These are phyloP conservation scores for Pugionium cornutum DNA, from an alignment of 345 rosid species.

Conservation along the genomic window DNA sequence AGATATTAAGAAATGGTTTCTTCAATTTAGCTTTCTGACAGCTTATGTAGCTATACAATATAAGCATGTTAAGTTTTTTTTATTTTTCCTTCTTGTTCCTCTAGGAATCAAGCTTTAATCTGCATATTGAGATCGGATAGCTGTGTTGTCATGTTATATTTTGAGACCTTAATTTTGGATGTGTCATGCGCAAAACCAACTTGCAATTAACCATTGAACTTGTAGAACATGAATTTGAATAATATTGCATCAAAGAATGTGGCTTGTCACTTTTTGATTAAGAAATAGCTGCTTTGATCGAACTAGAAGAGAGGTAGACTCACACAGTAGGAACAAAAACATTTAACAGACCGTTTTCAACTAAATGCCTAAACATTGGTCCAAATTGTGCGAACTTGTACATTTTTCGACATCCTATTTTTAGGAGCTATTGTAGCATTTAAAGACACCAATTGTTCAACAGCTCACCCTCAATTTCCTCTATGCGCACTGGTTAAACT, in stretches of 20 bases:
- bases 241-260: not conserved
- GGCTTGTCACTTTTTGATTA: not conserved
- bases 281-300: not conserved
- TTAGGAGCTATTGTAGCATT: not conserved
- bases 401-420: too few relatives aligned
- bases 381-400: not conserved
- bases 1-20: constrained; percentile 6
- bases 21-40: constrained; percentile 2
- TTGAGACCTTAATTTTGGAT: constrained; percentile 11
- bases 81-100: not conserved
- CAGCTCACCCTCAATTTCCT: too few relatives aligned
- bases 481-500: too few relatives aligned
- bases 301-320: constrained; percentile 1
- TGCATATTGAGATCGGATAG: not conserved
- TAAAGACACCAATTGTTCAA: constrained; percentile 1
- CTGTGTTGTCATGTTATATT: not conserved
- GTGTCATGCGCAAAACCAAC: constrained; percentile 1
- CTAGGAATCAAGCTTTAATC: constrained; percentile 13
- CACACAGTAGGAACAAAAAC: not conserved
- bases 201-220: not conserved
- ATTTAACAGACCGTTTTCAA: not conserved
- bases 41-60: not conserved
- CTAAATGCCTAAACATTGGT: not conserved
- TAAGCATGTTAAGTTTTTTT: not conserved
- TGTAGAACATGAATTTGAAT: not conserved